Evolutionary conservation across 768 basidiomycete genomes (phyloP).

Genomic region (Hemileccinum impolitum): DNA sequence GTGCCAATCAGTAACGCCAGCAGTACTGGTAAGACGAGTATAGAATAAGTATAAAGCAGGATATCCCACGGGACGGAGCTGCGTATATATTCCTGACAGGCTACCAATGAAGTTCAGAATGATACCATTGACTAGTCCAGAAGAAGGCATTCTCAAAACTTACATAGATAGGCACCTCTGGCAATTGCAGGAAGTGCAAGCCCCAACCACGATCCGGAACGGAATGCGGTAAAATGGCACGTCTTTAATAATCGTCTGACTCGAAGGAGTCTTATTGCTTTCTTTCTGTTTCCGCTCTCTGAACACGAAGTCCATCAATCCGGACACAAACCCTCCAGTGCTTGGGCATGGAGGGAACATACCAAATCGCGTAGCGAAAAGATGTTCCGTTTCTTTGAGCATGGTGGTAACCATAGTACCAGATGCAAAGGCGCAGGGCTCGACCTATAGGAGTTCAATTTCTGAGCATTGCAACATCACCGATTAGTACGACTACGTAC

Average conservation of each 20-base stretch:
- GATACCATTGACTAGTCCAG: neutral
- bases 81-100: slow-evolving; percentile 50
- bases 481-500: slow-evolving; percentile 33
- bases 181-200: slow-evolving; percentile 66
- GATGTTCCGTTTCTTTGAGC: slow-evolving; percentile 71
- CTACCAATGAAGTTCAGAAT: slow-evolving; percentile 33
- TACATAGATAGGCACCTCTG: slow-evolving; percentile 61
- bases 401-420: slow-evolving; percentile 58
- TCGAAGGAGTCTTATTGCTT: slow-evolving; percentile 66
- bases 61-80: slow-evolving; percentile 61
- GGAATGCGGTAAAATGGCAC: slow-evolving; percentile 70
- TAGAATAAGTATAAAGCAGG: slow-evolving; percentile 75
- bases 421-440: slow-evolving; percentile 64
- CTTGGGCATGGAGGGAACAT: slow-evolving; percentile 21
- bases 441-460: slow-evolving; percentile 44
- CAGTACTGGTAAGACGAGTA: slow-evolving; percentile 68
- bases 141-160: neutral
- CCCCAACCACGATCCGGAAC: slow-evolving; percentile 72
- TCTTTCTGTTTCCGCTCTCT: slow-evolving; percentile 76
- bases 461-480: neutral
- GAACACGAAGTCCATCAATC: neutral
- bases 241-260: slow-evolving; percentile 47
- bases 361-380: slow-evolving; percentile 80
- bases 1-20: slow-evolving; percentile 75
- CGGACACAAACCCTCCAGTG: neutral